phyloP scores from a whole-genome alignment of 345 rosid genomes.

The Turnera subulata region DNA sequence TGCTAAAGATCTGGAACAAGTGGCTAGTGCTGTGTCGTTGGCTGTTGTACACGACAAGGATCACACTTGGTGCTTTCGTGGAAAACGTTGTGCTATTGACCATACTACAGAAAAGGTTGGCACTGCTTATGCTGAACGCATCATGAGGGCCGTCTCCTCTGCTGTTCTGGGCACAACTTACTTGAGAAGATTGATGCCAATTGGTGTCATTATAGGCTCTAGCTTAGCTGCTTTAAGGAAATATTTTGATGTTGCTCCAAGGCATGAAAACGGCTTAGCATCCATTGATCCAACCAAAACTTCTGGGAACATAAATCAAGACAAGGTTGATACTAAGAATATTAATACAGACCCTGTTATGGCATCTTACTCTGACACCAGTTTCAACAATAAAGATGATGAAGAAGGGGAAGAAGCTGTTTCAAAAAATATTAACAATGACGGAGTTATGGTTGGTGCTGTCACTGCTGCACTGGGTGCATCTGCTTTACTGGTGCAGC shows the following conservation, averaged over 20 bases:
- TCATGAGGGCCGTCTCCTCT: constrained; percentile 63
- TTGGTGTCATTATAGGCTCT: constrained; percentile 80
- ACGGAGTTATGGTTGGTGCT: constrained; percentile 71
- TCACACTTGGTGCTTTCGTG: constrained; percentile 35
- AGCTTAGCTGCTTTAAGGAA: constrained; percentile 86
- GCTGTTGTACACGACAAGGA: constrained; percentile 40
- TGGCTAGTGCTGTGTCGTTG: constrained; percentile 64
- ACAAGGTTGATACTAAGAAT: constrained; percentile 9
- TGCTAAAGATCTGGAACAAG: constrained; percentile 54
- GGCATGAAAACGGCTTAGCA: constrained; percentile 26
- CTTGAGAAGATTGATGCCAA: constrained; percentile 69
- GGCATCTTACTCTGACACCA: constrained; percentile 21
- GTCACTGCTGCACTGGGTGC: constrained; percentile 92
- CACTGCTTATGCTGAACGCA: constrained; percentile 49
- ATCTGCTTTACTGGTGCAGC: constrained; percentile 65
- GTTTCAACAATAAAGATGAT: constrained; percentile 16
- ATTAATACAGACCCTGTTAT: constrained; percentile 16
- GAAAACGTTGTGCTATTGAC: constrained; percentile 20
- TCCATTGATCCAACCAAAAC: constrained; percentile 18
- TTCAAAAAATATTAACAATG: constrained; percentile 31
- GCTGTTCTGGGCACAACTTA: constrained; percentile 57
- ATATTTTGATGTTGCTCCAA: constrained; percentile 50
- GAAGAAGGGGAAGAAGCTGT: constrained; percentile 30
- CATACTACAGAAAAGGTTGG: constrained; percentile 44
- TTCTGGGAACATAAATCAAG: constrained; percentile 15